Evolutionary conservation across 2,329 filamentous ascomycete species (phyloP).

Genomic region (Parafenestella ontariensis): DNA sequence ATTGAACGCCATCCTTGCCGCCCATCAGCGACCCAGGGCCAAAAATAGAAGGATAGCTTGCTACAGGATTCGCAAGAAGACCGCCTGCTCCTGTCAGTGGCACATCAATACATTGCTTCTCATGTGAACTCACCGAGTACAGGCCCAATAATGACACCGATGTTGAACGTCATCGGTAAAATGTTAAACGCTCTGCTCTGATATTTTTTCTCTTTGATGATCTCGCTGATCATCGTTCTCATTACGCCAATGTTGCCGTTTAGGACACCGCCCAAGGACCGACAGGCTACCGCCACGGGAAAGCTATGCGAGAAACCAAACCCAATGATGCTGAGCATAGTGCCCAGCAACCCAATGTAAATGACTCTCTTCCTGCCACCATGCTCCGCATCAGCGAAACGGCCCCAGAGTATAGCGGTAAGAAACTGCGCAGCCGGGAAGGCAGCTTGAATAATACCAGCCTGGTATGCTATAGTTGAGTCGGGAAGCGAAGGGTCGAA

Average conservation of each 20-base stretch:
- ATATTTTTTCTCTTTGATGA: slow-evolving; percentile 72
- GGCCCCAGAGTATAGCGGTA: slow-evolving; percentile 83
- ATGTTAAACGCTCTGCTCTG: slow-evolving; percentile 64
- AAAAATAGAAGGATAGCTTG: slow-evolving; percentile 68
- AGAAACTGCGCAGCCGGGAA: slow-evolving; percentile 85
- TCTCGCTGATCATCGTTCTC: slow-evolving; percentile 76
- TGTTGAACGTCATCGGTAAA: slow-evolving; percentile 73
- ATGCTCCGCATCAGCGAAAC: slow-evolving; percentile 67
- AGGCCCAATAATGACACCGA: slow-evolving; percentile 57
- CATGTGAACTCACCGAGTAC: slow-evolving; percentile 39
- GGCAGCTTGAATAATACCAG: slow-evolving; percentile 77
- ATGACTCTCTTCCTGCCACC: slow-evolving; percentile 78
- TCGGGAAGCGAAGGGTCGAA: slow-evolving; percentile 68
- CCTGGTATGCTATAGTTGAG: slow-evolving; percentile 74
- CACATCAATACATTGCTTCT: not conserved
- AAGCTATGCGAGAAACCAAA: slow-evolving; percentile 75
- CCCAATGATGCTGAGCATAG: slow-evolving; percentile 68
- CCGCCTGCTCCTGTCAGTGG: slow-evolving; percentile 61
- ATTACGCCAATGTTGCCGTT: slow-evolving; percentile 79
- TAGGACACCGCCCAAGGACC: slow-evolving; percentile 69
- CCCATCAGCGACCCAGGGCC: slow-evolving; percentile 65
- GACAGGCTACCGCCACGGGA: slow-evolving; percentile 67
- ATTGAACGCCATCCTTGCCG: slow-evolving; percentile 64
- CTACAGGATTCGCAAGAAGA: slow-evolving; percentile 70
- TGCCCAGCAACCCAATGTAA: slow-evolving; percentile 77